A percentile compares a stretch with the other conserved stretches of the same genome.
Evolutionary conservation across 163 green algal species (phyloP).

Genomic region (Scenedesmus sp.): DNA sequence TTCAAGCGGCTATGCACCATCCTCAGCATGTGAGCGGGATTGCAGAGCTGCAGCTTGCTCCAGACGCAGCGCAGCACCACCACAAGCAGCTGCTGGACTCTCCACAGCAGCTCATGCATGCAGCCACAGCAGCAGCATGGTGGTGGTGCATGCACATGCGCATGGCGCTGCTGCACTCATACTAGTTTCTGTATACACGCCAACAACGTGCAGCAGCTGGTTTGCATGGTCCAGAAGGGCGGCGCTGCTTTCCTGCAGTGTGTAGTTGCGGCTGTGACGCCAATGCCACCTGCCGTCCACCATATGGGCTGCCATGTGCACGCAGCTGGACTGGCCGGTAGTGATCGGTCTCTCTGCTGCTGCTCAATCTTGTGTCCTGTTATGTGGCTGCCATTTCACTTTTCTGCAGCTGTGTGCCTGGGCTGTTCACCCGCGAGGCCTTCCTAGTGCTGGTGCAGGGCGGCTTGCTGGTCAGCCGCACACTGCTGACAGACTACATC

Average conservation of each 20-base stretch:
- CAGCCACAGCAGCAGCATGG: background rate
- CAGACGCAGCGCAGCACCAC: background rate
- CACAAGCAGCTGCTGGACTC: background rate
- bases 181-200: background rate
- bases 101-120: background rate
- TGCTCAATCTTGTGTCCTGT: background rate
- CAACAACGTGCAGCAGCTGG: background rate
- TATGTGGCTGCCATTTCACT: background rate
- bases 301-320: too few species aligned
- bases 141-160: background rate
- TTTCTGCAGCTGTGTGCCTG: constrained; percentile 84
- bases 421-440: constrained; percentile 74
- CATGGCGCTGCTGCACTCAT: background rate
- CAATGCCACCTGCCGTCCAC: too few species aligned
- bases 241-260: too few species aligned
- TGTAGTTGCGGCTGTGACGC: too few species aligned
- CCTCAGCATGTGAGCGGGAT: constrained; percentile 77
- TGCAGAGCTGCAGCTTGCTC: background rate
- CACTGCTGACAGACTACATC: constrained; percentile 88
- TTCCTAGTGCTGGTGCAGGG: constrained; percentile 82
- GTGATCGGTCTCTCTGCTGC: background rate
- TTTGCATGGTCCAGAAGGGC: too few species aligned
- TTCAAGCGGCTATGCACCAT: constrained; percentile 77
- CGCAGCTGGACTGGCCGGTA: background rate
- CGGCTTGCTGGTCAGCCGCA: constrained; percentile 83